These are phyloP conservation scores for Chaetoceros muelleri DNA, from an alignment of 108 stramenopile species.

Conservation along the genomic window DNA sequence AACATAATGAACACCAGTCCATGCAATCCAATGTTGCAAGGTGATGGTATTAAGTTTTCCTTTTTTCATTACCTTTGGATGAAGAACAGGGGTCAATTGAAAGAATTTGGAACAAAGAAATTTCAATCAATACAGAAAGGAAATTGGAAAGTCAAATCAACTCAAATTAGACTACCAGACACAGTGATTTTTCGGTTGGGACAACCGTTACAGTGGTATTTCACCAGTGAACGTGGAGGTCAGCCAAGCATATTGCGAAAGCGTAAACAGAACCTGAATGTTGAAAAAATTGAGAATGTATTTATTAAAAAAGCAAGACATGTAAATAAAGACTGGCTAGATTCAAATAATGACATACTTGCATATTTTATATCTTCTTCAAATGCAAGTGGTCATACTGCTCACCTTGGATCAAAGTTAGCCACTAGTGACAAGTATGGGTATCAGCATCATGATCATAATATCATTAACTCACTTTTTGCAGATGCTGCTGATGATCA, in stretches of 20 bases:
- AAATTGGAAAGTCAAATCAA: not conserved
- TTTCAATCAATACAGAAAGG: not conserved
- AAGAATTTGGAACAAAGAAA: not conserved
- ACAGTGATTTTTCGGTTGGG: conserved; percentile 79
- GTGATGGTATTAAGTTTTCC: conserved; percentile 65
- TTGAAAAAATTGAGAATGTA: conserved; percentile 76
- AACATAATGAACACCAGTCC: too few species aligned
- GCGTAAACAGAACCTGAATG: conserved; percentile 65
- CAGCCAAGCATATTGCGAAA: conserved; percentile 52
- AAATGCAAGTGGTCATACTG: too few species aligned
- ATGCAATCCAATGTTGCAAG: too few species aligned
- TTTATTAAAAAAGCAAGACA: conserved; percentile 47
- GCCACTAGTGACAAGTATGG: too few species aligned
- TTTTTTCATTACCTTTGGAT: conserved; percentile 65
- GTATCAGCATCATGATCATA: too few species aligned
- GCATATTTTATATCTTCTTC: conserved; percentile 59
- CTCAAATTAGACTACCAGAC: conserved; percentile 48
- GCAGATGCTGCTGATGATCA: too few species aligned
- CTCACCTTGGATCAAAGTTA: too few species aligned
- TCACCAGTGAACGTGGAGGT: conserved; percentile 52
- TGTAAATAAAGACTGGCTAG: conserved; percentile 2
- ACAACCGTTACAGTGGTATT: conserved; percentile 79
- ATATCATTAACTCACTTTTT: too few species aligned
- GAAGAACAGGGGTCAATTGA: conserved; percentile 18
- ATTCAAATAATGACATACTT: conserved; percentile 40